Evolutionary conservation across 768 basidiomycete genomes (phyloP), one percentile per base, ranked within the genome.

Genomic region (Piloderma croceum): DNA sequence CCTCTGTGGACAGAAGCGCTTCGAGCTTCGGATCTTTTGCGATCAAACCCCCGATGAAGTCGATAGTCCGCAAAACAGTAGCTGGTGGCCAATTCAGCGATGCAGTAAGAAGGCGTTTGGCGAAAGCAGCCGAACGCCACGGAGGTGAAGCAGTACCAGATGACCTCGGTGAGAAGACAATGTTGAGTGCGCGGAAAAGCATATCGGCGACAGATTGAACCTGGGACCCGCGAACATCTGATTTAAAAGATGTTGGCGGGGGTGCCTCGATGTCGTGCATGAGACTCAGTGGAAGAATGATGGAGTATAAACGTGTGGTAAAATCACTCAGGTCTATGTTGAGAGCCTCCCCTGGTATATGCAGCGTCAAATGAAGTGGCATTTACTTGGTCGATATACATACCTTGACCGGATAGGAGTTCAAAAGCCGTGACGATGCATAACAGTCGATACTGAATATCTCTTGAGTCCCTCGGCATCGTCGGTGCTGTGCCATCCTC

Each of bases 351-450:
- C 92, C 91, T 94, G 21, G 21, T n/a, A n/a, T n/a, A n/a, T n/a
- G n/a, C n/a, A n/a, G n/a, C n/a, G n/a, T n/a, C n/a, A n/a, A n/a
- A n/a, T n/a, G n/a, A n/a, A 24, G 18, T 12, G 18, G 19, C 18
- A 36, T 24, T 29, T 36, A 34, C 17, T 15, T 43, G 22, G 18
- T n/a, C n/a, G n/a, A n/a, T n/a, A n/a, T n/a, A 52, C 64, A 46
- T 44, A 80, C 94, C 96, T 79, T 99, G 96, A 20, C 96, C 96
- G 10, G 89, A 87, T 31, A 98, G 76, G 35, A 99, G 77, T 56
- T 97, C 92, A 54, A 97, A 97, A n/a, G 94, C 96, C 29, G 96
- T 96, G 43, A 88, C 81, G 53, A 98, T 90, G 53, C 90, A 96
- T 46, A 83, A 67, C 44, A 99, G 68, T 49, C 76, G 78, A 49